phyloP scores from a whole-genome alignment of 176 grass and related monocot species.

The Zoysia pacifica region DNA sequence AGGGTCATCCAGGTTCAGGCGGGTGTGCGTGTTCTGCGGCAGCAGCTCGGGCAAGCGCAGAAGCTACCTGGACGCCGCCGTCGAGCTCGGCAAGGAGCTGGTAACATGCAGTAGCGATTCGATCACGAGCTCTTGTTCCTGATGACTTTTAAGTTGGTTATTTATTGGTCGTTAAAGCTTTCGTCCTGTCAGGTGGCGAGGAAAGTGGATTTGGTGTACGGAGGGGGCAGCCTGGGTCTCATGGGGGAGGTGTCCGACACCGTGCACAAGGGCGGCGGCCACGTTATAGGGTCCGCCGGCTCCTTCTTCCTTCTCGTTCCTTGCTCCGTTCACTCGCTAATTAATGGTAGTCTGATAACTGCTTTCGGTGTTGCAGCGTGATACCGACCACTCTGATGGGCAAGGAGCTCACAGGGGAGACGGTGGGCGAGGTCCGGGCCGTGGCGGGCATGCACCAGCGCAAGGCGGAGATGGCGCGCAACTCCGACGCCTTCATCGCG shows the following conservation, averaged over 20 bases:
- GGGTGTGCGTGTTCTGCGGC: constrained; percentile 97
- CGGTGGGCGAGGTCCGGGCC: constrained; percentile 76
- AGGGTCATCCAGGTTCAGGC: constrained; percentile 60
- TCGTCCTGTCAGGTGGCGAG: constrained; percentile 58
- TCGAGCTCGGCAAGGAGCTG: constrained; percentile 87
- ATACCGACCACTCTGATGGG: constrained; percentile 84
- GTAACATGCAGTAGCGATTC: constrained; percentile 15
- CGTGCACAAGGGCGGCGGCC: constrained; percentile 86
- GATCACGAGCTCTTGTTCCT: too few relatives aligned
- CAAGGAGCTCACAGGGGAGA: constrained; percentile 92
- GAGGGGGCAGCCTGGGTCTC: constrained; percentile 84
- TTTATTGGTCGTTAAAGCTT: too few relatives aligned
- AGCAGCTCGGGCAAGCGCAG: constrained; percentile 96
- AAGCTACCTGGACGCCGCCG: constrained; percentile 88
- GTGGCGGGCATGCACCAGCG: constrained; percentile 92
- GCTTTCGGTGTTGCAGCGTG: constrained; percentile 34
- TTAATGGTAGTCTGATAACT: too few relatives aligned
- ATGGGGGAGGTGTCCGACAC: constrained; percentile 90
- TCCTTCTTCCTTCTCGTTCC: background rate
- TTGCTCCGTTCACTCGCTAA: background rate
- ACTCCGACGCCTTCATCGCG: constrained; percentile 93
- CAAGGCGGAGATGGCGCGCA: constrained; percentile 93
- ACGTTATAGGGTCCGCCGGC: constrained; percentile 69
- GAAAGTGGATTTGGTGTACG: constrained; percentile 90
- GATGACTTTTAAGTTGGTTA: too few relatives aligned